Evolutionary conservation across 805 yeast genomes (phyloP), one percentile per base, ranked within the genome.

Genomic region (Cyberlindnera mycetangii): DNA sequence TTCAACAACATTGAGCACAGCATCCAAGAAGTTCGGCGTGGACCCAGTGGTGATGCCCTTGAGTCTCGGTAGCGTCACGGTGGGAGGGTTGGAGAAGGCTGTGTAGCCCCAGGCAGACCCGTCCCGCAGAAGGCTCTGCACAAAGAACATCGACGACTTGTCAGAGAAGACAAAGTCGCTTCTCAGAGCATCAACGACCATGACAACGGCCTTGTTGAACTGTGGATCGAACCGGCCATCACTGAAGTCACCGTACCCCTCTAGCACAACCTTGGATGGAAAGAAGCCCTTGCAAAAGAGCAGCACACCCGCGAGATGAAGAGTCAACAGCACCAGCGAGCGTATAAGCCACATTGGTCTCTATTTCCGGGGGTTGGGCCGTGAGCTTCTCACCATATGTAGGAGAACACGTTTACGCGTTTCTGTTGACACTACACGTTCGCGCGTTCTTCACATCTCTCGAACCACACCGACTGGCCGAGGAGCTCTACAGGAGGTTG

Each of bases 1-100:
- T 53, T 93, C 98, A 2, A 96, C 95, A 22, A 93, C 86, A 56
- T 93, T 93, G 40, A 93, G 71, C 19, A 93, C 88, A 0, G 98
- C 98, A 66, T 93, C 99, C 39, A 93, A 70, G 56, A 93, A 93
- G 58, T 81, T 89, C 0, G 99, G 97, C 0, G 97, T 83, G 0
- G 97, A 85, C 0, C 99, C 99, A 0, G 97, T 89, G 0, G 97
- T 87, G 19, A 90, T 77, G 8, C 96, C 97, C 64, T 93, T 93
- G 41, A 93, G 70, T 47, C 99, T 75, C 0, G 99, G 99, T 31
- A 93, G 69, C 0, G 99, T 93, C 9, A 93, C 99, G 0, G 99
- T 93, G 3, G 99, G 99, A 1, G 99, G 98, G 51, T 86, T 85
- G 1, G 97, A 83, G 61, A 73, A 86, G 0, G 96, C 96, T 0